Evolutionary conservation across 345 rosid species (phyloP), one percentile per base, ranked within the genome.

Genomic region (Turritis glabra): DNA sequence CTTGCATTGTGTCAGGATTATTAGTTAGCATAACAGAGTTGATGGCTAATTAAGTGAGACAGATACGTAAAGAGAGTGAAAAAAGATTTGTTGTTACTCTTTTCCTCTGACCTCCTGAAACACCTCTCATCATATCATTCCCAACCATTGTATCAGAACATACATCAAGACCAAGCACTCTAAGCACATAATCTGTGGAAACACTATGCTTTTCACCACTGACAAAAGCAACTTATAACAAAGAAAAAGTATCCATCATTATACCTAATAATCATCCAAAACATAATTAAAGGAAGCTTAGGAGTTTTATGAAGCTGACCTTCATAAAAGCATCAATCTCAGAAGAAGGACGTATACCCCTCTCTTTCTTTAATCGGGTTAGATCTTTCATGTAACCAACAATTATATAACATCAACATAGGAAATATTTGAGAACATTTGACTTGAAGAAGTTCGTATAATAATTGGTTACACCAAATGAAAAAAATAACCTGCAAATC

Each of bases 301-400:
- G 1, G 35, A 37, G 56, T 2, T 56, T 23, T 27, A 56, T 33
- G 81, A 59, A 53, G 59, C 43, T 52, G 38, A 90, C 97, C 97
- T 93, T 93, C 98, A 91, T 93, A 62, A 89, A 93, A 74, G 97
- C 98, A 77, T 93, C 98, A 74, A 93, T 88, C 74, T 88, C 94
- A 26, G 93, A 83, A 62, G 82, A 81, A 8, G 98, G 98, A 37
- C 83, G 87, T 61, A 93, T 67, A 58, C 86, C 81, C 51, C 59
- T 87, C 56, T 88, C 89, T 76, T 87, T 89, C 84, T 93, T 97
- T 62, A 93, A 75, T 8, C 86, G 82, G 53, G 69, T 67, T 67
- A 93, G 64, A 71, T 93, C 97, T 55, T 87, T 71, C 85, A 87
- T 82, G 72, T 84, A 87, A 8, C 80, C 96, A 90, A 73, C 38